A percentile compares a stretch with the other conserved stretches of the same genome.
Conservation (phyloP, 139 green algal genomes). For the Coelastrella sp. region DNA sequence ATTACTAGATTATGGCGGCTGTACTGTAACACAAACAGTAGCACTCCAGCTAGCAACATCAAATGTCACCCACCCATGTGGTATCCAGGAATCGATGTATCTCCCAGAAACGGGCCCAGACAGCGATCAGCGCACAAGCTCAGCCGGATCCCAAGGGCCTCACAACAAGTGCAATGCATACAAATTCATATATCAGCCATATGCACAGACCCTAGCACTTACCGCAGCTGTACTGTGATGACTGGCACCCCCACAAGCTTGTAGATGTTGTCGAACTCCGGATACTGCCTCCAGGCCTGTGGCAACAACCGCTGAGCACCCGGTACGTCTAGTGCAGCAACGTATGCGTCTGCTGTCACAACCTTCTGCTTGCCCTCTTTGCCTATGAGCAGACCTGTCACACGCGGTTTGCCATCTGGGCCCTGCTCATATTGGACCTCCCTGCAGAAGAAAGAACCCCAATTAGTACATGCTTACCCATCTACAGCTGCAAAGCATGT, state of each 20-base stretch:
- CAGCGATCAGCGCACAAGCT: no score
- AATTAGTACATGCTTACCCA: no score
- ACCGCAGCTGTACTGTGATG: slow-evolving; percentile 96
- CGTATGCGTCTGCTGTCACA: slow-evolving; percentile 90
- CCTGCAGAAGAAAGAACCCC: slow-evolving; percentile 55
- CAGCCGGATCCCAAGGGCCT: no score
- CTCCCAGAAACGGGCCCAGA: no score
- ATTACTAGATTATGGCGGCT: no score
- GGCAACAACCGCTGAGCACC: slow-evolving; percentile 93
- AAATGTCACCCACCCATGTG: no score
- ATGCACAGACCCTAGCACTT: background rate
- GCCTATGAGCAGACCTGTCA: slow-evolving; percentile 86
- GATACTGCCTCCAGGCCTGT: slow-evolving; percentile 73
- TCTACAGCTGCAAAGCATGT: no score
- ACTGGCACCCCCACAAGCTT: slow-evolving; percentile 94
- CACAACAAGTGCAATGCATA: no score
- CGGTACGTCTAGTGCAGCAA: slow-evolving; percentile 96
- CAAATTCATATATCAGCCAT: no score
- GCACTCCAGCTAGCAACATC: no score
- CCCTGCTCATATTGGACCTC: slow-evolving; percentile 89
- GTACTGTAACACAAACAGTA: no score
- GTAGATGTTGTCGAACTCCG: slow-evolving; percentile 94
- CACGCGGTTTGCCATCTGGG: slow-evolving; percentile 69
- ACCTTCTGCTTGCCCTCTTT: slow-evolving; percentile 64
- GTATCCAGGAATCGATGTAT: no score